Evolutionary conservation across 2,329 filamentous ascomycete genomes (phyloP), one percentile per base, ranked within the genome.

Genomic region (Aspergillus sp.): DNA sequence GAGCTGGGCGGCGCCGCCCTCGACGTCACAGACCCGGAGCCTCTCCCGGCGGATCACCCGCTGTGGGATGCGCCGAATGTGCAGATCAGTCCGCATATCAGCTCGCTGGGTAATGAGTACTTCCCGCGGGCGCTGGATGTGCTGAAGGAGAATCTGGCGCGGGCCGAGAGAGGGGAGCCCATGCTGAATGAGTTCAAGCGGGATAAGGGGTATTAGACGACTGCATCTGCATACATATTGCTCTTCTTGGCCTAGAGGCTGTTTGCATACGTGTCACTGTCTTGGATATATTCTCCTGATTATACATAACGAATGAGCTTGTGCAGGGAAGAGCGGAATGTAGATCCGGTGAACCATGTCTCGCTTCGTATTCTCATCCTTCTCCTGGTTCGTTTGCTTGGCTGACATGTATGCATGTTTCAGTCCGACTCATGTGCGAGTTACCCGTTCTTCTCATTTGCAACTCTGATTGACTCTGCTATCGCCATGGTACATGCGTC

Each of bases 21-120:
- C 38, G 89, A 92, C 65, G 89, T 93, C 1, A 88, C 88, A 1
- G 88, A 92, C 54, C 89, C 89, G 0, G 89, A 93, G 68, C 89
- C 89, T 0, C 67, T 93, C 56, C 87, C 88, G 0, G 70, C 77
- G 2, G 82, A 86, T 4, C 83, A 88, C 64, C 79, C 82, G 56
- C 71, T 93, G 47, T 93, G 88, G 88, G 79, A 75, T 22, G 76
- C 85, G 13, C 81, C 82, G 54, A 90, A 91, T 67, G 76, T 87
- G 14, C 80, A 87, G 47, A 80, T 93, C 43, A 87, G 83, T 57
- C 85, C 85, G 53, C 86, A 89, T 76, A 73, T 87, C 3, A 86
- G 81, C 68, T 79, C 79, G 0, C 56, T 73, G 40, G 80, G 80
- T 1, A 70, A 66, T 22, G 76, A 76, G 52, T 88, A 87, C 72